Evolutionary conservation across 1,284 basidiomycete species (phyloP), one percentile per base, ranked within the genome.

Genomic region (Ustilago sp.): DNA sequence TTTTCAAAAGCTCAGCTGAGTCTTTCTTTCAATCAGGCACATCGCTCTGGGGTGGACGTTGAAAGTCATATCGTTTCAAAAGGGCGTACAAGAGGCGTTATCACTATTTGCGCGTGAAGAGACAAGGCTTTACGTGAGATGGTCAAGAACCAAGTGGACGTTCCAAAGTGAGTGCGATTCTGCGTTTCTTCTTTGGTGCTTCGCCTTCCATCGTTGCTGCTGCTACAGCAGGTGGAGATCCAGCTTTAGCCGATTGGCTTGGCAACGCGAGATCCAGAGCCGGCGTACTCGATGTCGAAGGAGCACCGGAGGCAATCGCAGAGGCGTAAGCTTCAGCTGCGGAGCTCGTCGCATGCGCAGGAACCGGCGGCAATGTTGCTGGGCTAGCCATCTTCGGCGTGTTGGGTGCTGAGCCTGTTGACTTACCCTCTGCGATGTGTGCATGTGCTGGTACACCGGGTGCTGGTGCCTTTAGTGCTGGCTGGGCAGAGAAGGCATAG

Each of bases 121-220:
- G n/a, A 45, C 8, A 6, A 8, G 43, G 43, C 43, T 11, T 1
- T 19, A 19, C 7, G 17, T 19, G 6, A 45, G 43, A 7, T 3
- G 4, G 64, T 64, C 61, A 73, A 54, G 70, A 73, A 13, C 70
- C 70, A 34, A 83, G 74, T 3, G 82, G 81, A 9, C 82, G 75
- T 61, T 83, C 77, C 69, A 88, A 90, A 13, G 92, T 94, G 79
- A 95, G 89, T 38, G 90, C 93, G 19, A 95, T 91, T 38, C 94
- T 89, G 66, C 94, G 90, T 87, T 94, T 96, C 88, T 96, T 96
- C 90, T 94, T 96, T 9, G 93, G 92, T 15, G 90, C 91, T 56
- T 89, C 89, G 12, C 15, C 58, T 1, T 66, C 60, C 13, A 58
- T 89, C 88, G 59, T 15, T 5, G 39, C 34, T 35, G 72, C 41